phyloP scores from a whole-genome alignment of 225 moss, liverwort and hornwort species.

The Physcomitrium patens region DNA sequence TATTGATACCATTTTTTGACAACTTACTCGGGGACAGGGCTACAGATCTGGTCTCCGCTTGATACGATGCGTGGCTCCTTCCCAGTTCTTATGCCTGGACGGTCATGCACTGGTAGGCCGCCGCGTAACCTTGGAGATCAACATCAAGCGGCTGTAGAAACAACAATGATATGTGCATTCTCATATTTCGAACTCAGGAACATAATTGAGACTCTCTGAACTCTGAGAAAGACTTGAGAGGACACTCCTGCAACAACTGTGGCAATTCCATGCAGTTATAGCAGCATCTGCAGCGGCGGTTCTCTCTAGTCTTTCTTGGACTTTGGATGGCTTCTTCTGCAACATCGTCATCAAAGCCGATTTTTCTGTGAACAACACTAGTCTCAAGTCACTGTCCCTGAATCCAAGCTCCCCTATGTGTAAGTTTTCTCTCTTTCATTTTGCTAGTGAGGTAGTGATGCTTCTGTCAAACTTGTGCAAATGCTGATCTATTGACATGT shows the following conservation, averaged over 20 bases:
- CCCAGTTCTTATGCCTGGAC: not conserved
- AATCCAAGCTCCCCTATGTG: too few species aligned
- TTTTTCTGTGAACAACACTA: not conserved
- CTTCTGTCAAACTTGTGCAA: too few species aligned
- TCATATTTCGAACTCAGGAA: not conserved
- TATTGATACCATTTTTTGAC: too few species aligned
- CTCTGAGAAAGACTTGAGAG: constrained; percentile 60
- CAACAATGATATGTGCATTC: not conserved
- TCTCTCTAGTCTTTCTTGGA: constrained; percentile 37
- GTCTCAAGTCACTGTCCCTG: too few species aligned
- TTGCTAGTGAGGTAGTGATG: too few species aligned
- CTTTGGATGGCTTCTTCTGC: not conserved
- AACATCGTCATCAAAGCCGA: not conserved
- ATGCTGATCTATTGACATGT: too few species aligned
- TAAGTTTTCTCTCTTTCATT: too few species aligned
- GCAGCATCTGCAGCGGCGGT: constrained; percentile 9
- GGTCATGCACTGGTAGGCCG: not conserved
- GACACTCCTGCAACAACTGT: constrained; percentile 24
- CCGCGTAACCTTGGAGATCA: not conserved
- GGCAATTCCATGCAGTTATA: not conserved
- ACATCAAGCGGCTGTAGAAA: not conserved
- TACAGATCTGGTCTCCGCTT: too few species aligned
- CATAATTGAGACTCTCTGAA: constrained; percentile 20
- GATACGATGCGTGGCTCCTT: too few species aligned
- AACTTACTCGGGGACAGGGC: too few species aligned